phyloP scores from a whole-genome alignment of 805 yeast species.

The Candida wancherniae region DNA sequence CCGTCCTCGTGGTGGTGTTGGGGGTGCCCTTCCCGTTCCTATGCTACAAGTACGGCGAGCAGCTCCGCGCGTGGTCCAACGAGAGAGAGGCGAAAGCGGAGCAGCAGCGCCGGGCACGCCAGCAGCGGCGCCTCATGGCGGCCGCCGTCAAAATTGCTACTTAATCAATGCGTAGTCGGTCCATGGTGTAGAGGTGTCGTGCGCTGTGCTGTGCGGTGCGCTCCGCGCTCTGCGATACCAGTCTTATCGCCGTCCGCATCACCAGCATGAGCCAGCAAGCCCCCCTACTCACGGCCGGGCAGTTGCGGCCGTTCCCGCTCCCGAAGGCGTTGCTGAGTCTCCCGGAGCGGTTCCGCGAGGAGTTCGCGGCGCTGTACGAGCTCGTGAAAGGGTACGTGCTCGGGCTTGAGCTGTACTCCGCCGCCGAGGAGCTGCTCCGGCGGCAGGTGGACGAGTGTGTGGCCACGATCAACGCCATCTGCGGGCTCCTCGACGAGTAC shows the following conservation, averaged over 20 bases:
- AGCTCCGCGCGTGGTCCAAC: constrained; percentile 32
- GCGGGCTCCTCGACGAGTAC: constrained; percentile 17
- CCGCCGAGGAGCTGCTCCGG: constrained; percentile 19
- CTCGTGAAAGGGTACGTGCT: constrained; percentile 23
- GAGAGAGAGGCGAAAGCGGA: constrained; percentile 22
- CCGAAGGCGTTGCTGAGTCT: constrained; percentile 27
- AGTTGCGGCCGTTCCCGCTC: constrained; percentile 21
- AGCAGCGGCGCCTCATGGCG: too few relatives aligned
- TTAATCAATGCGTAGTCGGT: too few relatives aligned
- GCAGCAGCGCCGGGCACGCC: too few relatives aligned
- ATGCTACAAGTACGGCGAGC: constrained; percentile 34
- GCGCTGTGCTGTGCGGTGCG: too few relatives aligned
- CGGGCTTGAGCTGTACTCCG: constrained; percentile 21
- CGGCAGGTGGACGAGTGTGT: constrained; percentile 14
- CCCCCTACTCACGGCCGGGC: constrained; percentile 2
- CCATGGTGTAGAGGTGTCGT: too few relatives aligned
- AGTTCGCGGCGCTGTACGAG: constrained; percentile 25
- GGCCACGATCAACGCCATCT: constrained; percentile 19
- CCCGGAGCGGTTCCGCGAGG: constrained; percentile 23
- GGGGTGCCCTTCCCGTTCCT: constrained; percentile 38
- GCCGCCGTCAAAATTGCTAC: too few relatives aligned
- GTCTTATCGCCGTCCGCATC: too few relatives aligned
- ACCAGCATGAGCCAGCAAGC: constrained; percentile 1
- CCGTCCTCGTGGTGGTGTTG: constrained; percentile 27
- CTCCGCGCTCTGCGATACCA: too few relatives aligned